Conservation (phyloP, 257 asterid species). For the Anisodus tanguticus region DNA sequence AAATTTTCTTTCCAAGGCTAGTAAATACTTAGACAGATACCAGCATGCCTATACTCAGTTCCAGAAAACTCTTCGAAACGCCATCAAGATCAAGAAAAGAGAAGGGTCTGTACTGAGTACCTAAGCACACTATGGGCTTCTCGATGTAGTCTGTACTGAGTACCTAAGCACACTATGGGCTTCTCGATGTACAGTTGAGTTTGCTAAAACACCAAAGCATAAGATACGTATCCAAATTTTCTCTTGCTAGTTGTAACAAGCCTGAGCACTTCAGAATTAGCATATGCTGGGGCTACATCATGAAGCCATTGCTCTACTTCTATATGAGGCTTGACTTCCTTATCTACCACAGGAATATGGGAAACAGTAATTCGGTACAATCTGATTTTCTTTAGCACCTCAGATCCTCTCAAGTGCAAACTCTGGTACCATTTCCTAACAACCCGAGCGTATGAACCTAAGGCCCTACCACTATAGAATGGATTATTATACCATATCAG, state of each 20-base stretch:
- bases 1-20: neutral
- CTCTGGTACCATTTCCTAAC: neutral
- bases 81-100: neutral
- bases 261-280: neutral
- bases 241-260: neutral
- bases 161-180: neutral
- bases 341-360: neutral
- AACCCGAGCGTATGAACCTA: neutral
- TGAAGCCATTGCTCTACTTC: slow-evolving; percentile 5
- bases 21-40: neutral
- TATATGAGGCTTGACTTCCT: neutral
- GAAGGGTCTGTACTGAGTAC: neutral
- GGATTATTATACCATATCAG: slow-evolving; percentile 7
- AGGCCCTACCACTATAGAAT: slow-evolving; percentile 34
- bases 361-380: neutral
- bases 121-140: neutral
- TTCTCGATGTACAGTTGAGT: neutral
- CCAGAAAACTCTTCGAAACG: neutral
- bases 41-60: neutral
- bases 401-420: neutral
- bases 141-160: neutral
- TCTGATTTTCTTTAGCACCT: slow-evolving; percentile 18
- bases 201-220: neutral
- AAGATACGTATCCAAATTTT: neutral
- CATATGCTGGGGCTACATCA: slow-evolving; percentile 3